Evolutionary conservation across 805 yeast genomes (phyloP).

Genomic region (Myxozyma melibiosi): DNA sequence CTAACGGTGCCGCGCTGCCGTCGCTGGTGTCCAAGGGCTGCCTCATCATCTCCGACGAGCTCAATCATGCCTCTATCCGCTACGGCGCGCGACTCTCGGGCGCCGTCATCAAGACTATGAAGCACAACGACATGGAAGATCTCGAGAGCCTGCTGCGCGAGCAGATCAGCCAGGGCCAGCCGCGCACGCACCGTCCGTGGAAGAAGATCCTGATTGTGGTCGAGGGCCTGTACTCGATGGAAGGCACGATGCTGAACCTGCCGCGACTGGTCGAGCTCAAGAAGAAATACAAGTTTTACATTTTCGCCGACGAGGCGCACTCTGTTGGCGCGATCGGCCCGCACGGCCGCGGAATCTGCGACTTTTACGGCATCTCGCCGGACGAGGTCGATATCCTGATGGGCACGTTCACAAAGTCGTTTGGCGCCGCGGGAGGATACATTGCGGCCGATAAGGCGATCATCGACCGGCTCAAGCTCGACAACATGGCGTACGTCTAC

Average conservation of each 20-base stretch:
- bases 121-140: conserved; percentile 84
- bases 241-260: conserved; percentile 84
- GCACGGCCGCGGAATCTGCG: conserved; percentile 91
- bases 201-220: conserved; percentile 74
- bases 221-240: conserved; percentile 89
- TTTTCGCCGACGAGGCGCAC: conserved; percentile 97
- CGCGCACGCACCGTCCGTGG: conserved; percentile 95
- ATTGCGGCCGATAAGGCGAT: conserved; percentile 72
- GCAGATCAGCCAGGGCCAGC: conserved; percentile 90
- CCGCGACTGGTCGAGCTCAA: conserved; percentile 73
- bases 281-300: conserved; percentile 81
- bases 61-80: conserved; percentile 94
- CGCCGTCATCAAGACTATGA: conserved; percentile 64
- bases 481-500: conserved; percentile 70
- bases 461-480: conserved; percentile 73
- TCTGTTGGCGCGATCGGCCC: conserved; percentile 99
- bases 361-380: conserved; percentile 82
- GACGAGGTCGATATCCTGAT: conserved; percentile 77
- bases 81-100: conserved; percentile 93
- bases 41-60: conserved; percentile 87
- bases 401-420: conserved; percentile 98
- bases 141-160: conserved; percentile 78
- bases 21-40: conserved; percentile 84
- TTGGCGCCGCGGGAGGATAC: conserved; percentile 99
- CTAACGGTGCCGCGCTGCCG: conserved; percentile 85